phyloP scores from a whole-genome alignment of 2,329 filamentous ascomycete species.

The Penicillium sclerotiorum region DNA sequence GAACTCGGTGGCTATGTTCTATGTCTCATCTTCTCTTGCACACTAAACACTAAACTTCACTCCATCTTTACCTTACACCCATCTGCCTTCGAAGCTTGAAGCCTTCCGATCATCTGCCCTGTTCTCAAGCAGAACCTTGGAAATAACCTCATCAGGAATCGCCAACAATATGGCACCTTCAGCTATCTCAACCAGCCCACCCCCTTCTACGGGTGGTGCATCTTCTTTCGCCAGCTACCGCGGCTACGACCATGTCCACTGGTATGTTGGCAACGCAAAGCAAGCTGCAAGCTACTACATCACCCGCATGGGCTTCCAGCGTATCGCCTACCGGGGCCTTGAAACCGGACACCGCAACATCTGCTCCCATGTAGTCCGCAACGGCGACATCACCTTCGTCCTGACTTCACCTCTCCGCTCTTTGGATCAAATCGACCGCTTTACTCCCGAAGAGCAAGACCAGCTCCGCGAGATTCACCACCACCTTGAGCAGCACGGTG shows the following conservation, averaged over 20 bases:
- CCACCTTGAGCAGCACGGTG: slow-evolving; percentile 84
- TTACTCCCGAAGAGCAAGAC: slow-evolving; percentile 59
- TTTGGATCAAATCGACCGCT: slow-evolving; percentile 62
- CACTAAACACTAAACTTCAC: not conserved
- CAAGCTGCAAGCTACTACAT: slow-evolving; percentile 90
- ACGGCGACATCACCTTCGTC: slow-evolving; percentile 47
- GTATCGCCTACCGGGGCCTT: slow-evolving; percentile 80
- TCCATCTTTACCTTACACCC: not conserved
- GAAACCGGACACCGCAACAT: slow-evolving; percentile 82
- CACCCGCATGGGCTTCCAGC: slow-evolving; percentile 81
- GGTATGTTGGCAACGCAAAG: slow-evolving; percentile 97
- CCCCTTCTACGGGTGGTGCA: slow-evolving; percentile 18
- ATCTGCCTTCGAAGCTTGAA: not conserved
- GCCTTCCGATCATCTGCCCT: not conserved
- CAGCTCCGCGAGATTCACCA: slow-evolving; percentile 74
- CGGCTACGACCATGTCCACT: slow-evolving; percentile 90
- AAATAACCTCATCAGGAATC: not conserved
- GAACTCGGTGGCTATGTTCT: not conserved
- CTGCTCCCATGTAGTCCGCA: slow-evolving; percentile 72
- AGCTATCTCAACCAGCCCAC: slow-evolving; percentile 32
- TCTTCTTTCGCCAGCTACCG: slow-evolving; percentile 55
- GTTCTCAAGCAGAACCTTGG: not conserved
- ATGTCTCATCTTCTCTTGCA: not conserved
- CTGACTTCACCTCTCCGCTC: slow-evolving; percentile 58
- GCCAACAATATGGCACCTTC: slow-evolving; percentile 33